A percentile compares a stretch with the other conserved stretches of the same genome.
phyloP scores from a whole-genome alignment of 1,284 basidiomycete species.

The Cryptococcus sp. region DNA sequence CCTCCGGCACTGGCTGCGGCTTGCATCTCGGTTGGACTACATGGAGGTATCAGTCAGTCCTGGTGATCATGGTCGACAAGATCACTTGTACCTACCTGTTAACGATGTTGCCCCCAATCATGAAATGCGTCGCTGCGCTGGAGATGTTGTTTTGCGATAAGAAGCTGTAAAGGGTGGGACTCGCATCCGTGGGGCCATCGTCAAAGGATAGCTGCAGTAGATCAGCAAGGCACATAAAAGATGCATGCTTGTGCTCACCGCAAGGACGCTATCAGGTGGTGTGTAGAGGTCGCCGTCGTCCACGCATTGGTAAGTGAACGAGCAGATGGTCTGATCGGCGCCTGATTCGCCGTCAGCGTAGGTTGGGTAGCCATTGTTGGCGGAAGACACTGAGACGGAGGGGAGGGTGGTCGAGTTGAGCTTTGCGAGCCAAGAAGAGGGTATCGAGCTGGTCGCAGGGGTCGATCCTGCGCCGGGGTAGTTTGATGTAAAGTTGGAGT shows the following conservation, averaged over 20 bases:
- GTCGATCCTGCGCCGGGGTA: slow-evolving; percentile 38
- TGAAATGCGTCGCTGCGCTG: slow-evolving; percentile 59
- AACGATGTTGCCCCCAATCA: slow-evolving; percentile 56
- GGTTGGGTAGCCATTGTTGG: slow-evolving; percentile 35
- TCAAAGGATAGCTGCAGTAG: slow-evolving; percentile 52
- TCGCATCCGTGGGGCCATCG: slow-evolving; percentile 58
- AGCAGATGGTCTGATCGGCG: slow-evolving; percentile 42
- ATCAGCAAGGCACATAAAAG: not conserved
- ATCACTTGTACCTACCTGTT: slow-evolving; percentile 27
- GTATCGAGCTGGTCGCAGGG: slow-evolving; percentile 29
- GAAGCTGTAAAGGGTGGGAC: slow-evolving; percentile 57
- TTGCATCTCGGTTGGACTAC: slow-evolving; percentile 30
- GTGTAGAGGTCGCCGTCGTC: slow-evolving; percentile 37
- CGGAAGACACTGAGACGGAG: slow-evolving; percentile 26
- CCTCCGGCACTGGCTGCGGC: slow-evolving; percentile 37
- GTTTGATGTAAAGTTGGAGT: slow-evolving; percentile 28
- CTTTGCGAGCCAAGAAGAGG: slow-evolving; percentile 45
- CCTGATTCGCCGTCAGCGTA: slow-evolving; percentile 31
- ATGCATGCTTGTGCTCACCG: slow-evolving; percentile 20
- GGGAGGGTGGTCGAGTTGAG: slow-evolving; percentile 34
- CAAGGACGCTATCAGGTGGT: slow-evolving; percentile 41
- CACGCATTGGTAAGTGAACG: slow-evolving; percentile 39
- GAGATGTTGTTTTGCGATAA: slow-evolving; percentile 57
- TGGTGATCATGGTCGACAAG: slow-evolving; percentile 4
- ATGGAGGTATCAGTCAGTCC: slow-evolving; percentile 9